Base-by-base conservation (phyloP, 768 basidiomycete species). In the Hirschioporus abietinus region DNA sequence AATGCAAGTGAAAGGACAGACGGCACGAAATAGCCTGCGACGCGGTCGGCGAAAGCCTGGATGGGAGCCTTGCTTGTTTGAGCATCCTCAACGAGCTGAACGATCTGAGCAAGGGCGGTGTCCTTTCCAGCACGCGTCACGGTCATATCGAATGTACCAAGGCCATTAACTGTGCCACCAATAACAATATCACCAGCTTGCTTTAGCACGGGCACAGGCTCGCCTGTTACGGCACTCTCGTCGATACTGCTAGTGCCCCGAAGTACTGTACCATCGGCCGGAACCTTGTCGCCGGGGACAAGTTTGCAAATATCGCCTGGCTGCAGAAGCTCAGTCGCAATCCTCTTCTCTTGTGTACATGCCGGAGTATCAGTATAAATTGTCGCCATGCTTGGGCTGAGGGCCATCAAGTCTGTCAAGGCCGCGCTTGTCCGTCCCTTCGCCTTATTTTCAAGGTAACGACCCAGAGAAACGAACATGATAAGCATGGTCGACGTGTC, bases 401-500 rank as follows among this genome's bases (percentile, higher is more conserved):
- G 90, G 24, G 93, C 86, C 92, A 99, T 97, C 64, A 99, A 85
- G 74, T 98, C 96, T 3, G 95, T 97, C 30, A 99, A 84, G 1
- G 97, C 97, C 0, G 95, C 95, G 58, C 94, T 95, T 1, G 97
- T 99, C 78, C 92, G 93, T 34, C 97, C 96, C 77, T 99, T 99
- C 61, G 97, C 97, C 66, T 89, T 86, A 78, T 99, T 99, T 80
- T 99, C 97, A 63, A 99, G 84, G 78, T 90, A 97, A 26, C 97
- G 88, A 5, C 97, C 97, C 17, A 99, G 85, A 1, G 94, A 96
- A 72, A 99, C 91, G 76, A 99, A 99, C 80, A 90, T 92, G 83
- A 99, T 90, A 68, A 99, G 81, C 97, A 98, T 99, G 23, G 97
- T 97, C 73, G 94, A 97, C 1, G 97, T 99, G 78, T 99, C 97